Evolutionary conservation across 192 early-diverging fungal genomes (phyloP).

Genomic region (Coemansia sp.): DNA sequence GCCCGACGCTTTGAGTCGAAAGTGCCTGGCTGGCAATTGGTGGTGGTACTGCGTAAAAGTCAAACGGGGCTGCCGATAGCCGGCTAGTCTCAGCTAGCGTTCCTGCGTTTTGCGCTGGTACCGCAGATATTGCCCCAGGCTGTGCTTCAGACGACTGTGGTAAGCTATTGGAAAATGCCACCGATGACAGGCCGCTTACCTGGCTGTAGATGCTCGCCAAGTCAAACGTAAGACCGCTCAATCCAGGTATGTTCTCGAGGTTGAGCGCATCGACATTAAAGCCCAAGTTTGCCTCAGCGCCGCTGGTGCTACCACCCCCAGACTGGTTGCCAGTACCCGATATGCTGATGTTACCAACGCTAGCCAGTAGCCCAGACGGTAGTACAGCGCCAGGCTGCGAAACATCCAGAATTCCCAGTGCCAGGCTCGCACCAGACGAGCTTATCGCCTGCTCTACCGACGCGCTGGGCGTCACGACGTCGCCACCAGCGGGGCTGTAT

Average conservation of each 20-base stretch:
- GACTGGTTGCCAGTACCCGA: conserved; percentile 3
- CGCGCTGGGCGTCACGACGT: neutral
- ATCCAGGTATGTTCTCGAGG: conserved; percentile 27
- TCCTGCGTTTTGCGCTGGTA: neutral
- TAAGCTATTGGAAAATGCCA: neutral
- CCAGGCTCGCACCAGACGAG: neutral
- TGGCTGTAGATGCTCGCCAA: conserved; percentile 44
- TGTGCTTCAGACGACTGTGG: neutral
- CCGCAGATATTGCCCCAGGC: neutral
- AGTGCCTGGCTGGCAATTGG: neutral
- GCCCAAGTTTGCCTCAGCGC: conserved; percentile 18
- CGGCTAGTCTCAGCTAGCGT: neutral
- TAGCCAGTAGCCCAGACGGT: conserved; percentile 15
- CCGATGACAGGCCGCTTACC: conserved; percentile 25
- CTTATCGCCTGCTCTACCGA: neutral
- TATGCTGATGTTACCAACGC: conserved; percentile 21
- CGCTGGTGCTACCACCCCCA: neutral
- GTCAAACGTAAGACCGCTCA: conserved; percentile 46
- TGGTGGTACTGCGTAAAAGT: neutral
- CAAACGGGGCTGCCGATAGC: neutral
- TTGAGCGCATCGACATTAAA: conserved; percentile 54
- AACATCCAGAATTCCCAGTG: neutral
- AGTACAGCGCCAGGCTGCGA: conserved; percentile 3
- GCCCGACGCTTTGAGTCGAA: neutral
- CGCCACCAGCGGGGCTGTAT: conserved; percentile 1